Conservation (phyloP, 179 eudicot species). For the Gypsophila paniculata region DNA sequence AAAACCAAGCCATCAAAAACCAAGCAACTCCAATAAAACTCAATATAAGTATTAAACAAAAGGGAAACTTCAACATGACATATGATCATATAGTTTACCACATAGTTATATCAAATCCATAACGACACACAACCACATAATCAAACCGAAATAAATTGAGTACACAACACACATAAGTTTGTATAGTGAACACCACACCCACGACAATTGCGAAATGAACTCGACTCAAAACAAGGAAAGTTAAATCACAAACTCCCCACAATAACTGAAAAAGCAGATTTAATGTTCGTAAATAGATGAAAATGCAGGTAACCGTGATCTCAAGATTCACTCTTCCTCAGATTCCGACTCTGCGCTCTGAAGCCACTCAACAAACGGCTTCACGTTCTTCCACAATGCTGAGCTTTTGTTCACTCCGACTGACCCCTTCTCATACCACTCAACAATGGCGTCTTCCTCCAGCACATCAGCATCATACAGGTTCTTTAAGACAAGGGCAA, state of each 20-base stretch:
- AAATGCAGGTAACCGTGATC: not conserved
- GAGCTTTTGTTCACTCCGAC: slow-evolving; percentile 38
- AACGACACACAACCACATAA: no score
- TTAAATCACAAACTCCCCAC: no score
- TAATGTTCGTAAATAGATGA: not conserved
- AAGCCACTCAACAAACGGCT: slow-evolving; percentile 81
- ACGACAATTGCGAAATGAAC: not conserved
- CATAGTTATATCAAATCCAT: no score
- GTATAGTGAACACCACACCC: not conserved
- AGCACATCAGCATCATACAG: slow-evolving; percentile 62
- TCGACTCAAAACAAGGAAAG: not conserved
- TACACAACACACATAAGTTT: no score
- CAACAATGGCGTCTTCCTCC: slow-evolving; percentile 53
- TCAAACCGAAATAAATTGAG: no score
- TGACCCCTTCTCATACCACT: slow-evolving; percentile 59
- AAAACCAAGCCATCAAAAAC: no score
- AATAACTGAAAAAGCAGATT: not conserved
- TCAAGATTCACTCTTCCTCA: slow-evolving; percentile 43
- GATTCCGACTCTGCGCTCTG: slow-evolving; percentile 79
- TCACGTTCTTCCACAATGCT: slow-evolving; percentile 62
- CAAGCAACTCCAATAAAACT: no score
- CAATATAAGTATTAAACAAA: no score
- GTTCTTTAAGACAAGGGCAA: slow-evolving; percentile 55
- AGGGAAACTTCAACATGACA: no score
- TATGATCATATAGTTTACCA: no score